These are phyloP conservation scores for Zygnema cylindricum DNA, from an alignment of 139 green algal genomes.

Conservation along the genomic window DNA sequence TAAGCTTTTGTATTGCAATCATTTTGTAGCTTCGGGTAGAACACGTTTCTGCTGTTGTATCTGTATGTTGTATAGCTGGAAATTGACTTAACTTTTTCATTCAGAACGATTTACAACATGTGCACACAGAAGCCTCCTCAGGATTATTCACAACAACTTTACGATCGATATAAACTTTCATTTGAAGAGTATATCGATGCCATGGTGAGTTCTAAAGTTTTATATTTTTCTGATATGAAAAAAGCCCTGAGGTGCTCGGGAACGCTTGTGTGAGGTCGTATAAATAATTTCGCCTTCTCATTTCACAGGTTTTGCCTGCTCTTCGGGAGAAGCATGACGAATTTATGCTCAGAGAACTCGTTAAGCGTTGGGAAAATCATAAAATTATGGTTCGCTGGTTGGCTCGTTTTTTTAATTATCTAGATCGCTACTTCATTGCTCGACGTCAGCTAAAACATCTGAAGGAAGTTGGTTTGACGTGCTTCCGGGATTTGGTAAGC, in stretches of 20 bases:
- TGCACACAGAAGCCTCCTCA: constrained; percentile 99
- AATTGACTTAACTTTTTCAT: neutral
- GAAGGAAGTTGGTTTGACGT: constrained; percentile 91
- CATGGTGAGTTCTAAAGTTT: constrained; percentile 68
- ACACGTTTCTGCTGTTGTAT: no score
- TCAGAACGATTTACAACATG: constrained; percentile 66
- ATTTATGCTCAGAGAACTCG: constrained; percentile 90
- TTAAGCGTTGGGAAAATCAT: constrained; percentile 93
- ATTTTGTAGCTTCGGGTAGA: no score
- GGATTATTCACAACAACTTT: constrained; percentile 97
- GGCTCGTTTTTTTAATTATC: constrained; percentile 98
- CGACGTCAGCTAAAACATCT: constrained; percentile 85
- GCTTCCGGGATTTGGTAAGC: constrained; percentile 88
- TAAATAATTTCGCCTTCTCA: constrained; percentile 28
- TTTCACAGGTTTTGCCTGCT: constrained; percentile 78
- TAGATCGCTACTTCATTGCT: constrained; percentile 98
- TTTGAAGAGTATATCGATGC: constrained; percentile 95
- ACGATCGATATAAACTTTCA: constrained; percentile 85
- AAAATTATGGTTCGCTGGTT: constrained; percentile 99
- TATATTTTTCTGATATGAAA: constrained; percentile 12
- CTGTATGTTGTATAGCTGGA: no score
- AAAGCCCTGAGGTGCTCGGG: no score
- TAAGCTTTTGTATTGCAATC: no score
- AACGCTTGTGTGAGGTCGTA: neutral
- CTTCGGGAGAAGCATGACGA: constrained; percentile 85